These are phyloP conservation scores for Clonostachys sp. DNA, from an alignment of 2,329 filamentous ascomycete genomes.

Conservation along the genomic window DNA sequence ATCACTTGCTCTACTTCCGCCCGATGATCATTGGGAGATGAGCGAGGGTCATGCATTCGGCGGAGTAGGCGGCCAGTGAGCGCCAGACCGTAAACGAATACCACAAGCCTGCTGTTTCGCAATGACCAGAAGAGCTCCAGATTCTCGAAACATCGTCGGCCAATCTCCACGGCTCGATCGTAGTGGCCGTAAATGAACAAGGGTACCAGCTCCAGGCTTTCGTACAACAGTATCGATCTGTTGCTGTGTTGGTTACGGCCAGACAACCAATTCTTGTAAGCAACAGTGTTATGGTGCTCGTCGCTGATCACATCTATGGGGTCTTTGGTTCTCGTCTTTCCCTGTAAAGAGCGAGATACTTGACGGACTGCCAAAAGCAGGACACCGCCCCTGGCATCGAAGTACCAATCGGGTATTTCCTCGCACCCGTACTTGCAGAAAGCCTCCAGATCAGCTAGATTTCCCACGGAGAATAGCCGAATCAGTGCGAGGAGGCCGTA, in stretches of 20 bases:
- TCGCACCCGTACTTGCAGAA: constrained; percentile 70
- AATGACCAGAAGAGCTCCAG: constrained; percentile 52
- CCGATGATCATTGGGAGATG: constrained; percentile 33
- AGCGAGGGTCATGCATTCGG: constrained; percentile 41
- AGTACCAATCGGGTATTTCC: constrained; percentile 68
- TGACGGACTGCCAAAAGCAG: constrained; percentile 64
- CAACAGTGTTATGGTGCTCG: constrained; percentile 53
- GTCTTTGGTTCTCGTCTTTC: constrained; percentile 57
- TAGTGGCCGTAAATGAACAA: constrained; percentile 62
- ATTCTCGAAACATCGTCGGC: constrained; percentile 41
- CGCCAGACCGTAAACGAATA: constrained; percentile 58
- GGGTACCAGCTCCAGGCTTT: constrained; percentile 59
- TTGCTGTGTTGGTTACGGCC: constrained; percentile 52
- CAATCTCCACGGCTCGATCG: constrained; percentile 52
- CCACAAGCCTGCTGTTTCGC: constrained; percentile 50
- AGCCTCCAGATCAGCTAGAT: constrained; percentile 63
- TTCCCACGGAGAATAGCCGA: constrained; percentile 66
- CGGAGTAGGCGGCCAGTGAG: constrained; percentile 47
- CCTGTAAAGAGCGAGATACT: constrained; percentile 64
- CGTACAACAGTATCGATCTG: constrained; percentile 63
- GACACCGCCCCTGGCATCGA: constrained; percentile 67
- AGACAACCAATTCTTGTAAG: constrained; percentile 56
- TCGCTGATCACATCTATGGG: constrained; percentile 60
- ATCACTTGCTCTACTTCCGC: constrained; percentile 43
- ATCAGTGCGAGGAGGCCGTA: constrained; percentile 63